Evolutionary conservation across 2,329 filamentous ascomycete species (phyloP), one percentile per base, ranked within the genome.

Genomic region (Colletotrichum godetiae): DNA sequence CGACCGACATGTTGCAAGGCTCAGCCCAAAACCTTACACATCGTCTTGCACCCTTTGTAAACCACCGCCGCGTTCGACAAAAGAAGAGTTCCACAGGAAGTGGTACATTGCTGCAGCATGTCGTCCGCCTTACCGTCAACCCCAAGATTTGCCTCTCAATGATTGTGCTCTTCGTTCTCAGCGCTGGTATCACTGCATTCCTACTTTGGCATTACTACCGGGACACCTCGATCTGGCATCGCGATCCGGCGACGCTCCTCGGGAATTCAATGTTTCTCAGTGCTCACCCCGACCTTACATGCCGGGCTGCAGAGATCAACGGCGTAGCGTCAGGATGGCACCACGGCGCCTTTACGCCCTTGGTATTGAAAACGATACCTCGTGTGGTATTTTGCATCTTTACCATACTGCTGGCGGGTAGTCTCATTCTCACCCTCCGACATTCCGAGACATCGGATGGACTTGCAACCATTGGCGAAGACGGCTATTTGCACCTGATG

Each of bases 401-500:
- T 12, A 29, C 31, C 4, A 15, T 49, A 4, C 22, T 49, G 4
- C 57, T 72, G 1, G 13, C 42, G 6, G 37, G 27, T 1, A 65
- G 57, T 15, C 37, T 72, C 11, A 12, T 72, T 3, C 49, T 57
- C 0, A 58, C 68, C 1, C 58, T 72, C 12, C 57, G 24, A 10
- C 29, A 31, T 8, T 72, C 68, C 4, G 31, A 62, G 22, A 46
- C 58, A n/a, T 55, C 24, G 4, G 13, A 49, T n/a, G 68, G 68
- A 8, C 33, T 72, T 4, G 6, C 58, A 3, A 42, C 37, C 22
- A 58, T 68, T 2, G 33, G 49, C 5, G 27, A 46, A 11, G 58
- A 67, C 15, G 68, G 64, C 7, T 68, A 72, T 22, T 52, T 58
- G 19, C 64, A 68, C 35, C 22, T 72, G 6, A 15, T 67, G 7